Conservation (phyloP, 2,329 filamentous ascomycete species). For the Bipolaris oryzae region DNA sequence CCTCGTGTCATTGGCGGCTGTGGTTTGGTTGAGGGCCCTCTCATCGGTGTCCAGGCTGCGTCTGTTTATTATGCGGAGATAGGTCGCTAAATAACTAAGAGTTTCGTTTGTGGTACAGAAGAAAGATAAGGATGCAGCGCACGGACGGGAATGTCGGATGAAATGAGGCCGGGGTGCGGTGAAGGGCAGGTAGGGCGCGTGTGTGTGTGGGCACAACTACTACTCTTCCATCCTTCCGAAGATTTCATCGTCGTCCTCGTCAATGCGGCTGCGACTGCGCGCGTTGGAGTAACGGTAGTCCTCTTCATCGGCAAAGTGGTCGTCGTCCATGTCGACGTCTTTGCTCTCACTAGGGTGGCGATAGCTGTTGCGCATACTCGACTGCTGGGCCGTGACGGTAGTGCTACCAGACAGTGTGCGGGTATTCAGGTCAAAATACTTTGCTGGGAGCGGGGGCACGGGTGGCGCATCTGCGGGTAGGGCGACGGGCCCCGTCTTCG, state of each 20-base stretch:
- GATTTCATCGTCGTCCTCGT: slow-evolving; percentile 93
- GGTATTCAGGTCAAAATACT: slow-evolving; percentile 68
- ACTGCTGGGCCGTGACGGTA: slow-evolving; percentile 62
- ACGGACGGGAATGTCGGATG: slow-evolving; percentile 5
- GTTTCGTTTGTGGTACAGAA: slow-evolving; percentile 44
- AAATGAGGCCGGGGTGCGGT: slow-evolving; percentile 18
- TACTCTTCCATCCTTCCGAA: slow-evolving; percentile 94
- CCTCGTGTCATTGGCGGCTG: not conserved
- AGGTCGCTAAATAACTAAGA: slow-evolving; percentile 45
- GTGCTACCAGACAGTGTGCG: slow-evolving; percentile 63
- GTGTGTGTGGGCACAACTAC: not conserved
- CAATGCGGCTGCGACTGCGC: slow-evolving; percentile 64
- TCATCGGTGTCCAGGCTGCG: slow-evolving; percentile 49
- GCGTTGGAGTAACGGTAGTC: slow-evolving; percentile 59
- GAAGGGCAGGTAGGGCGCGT: slow-evolving; percentile 2
- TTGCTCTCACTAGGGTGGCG: slow-evolving; percentile 53
- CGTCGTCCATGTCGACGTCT: slow-evolving; percentile 60
- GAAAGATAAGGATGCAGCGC: slow-evolving; percentile 14
- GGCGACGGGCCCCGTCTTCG: slow-evolving; percentile 67
- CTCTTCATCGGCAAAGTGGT: slow-evolving; percentile 69
- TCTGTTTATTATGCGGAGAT: slow-evolving; percentile 45
- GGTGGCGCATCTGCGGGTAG: slow-evolving; percentile 78
- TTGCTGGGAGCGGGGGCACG: slow-evolving; percentile 82
- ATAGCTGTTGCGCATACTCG: slow-evolving; percentile 67
- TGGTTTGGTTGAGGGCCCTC: slow-evolving; percentile 39